These are phyloP conservation scores for Chloropicon primus DNA, from an alignment of 139 green algal genomes.

Conservation along the genomic window DNA sequence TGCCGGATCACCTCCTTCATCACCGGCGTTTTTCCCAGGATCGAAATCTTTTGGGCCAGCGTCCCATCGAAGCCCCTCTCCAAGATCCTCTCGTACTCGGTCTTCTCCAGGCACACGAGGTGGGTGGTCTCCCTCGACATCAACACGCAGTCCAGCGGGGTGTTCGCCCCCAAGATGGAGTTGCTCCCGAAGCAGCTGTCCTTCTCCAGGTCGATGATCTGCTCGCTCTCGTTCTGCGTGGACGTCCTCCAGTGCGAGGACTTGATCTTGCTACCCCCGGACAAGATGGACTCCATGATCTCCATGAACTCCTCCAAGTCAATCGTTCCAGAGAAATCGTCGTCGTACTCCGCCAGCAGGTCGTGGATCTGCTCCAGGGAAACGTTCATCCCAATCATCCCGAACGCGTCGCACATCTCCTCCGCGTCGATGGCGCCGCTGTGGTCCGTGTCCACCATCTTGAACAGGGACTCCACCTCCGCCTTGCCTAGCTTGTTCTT, in stretches of 20 bases:
- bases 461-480: neutral
- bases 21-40: neutral
- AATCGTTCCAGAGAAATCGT: neutral
- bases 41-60: neutral
- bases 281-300: neutral
- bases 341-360: neutral
- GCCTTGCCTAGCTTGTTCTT: neutral
- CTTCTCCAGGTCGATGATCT: neutral
- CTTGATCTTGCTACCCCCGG: neutral
- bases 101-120: neutral
- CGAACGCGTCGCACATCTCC: neutral
- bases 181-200: neutral
- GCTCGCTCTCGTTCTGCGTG: neutral
- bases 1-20: neutral
- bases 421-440: neutral
- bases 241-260: neutral
- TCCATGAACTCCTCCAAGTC: neutral
- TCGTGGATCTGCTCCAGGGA: neutral
- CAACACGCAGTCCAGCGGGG: neutral
- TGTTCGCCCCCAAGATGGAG: neutral
- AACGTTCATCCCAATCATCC: neutral
- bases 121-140: neutral
- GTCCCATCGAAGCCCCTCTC: neutral
- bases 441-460: neutral
- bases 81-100: neutral